phyloP scores from a whole-genome alignment of 176 grass and related monocot genomes.

The Carex scoparia region DNA sequence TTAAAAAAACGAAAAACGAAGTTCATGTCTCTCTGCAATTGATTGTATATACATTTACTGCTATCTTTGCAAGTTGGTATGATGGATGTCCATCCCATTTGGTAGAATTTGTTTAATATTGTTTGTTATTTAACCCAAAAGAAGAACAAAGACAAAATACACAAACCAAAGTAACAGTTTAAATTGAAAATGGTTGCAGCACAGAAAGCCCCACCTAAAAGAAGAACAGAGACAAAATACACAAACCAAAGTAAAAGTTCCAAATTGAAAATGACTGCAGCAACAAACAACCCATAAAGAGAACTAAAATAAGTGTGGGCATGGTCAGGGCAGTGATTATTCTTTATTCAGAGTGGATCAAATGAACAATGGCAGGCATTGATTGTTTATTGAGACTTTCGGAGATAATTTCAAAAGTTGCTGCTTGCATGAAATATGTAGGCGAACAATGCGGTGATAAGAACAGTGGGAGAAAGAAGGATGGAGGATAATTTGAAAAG shows the following conservation, averaged over 20 bases:
- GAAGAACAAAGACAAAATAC: background rate
- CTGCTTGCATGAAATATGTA: conserved; percentile 13
- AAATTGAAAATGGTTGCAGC: background rate
- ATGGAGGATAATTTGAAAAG: conserved; percentile 66
- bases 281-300: background rate
- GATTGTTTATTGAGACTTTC: background rate
- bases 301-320: background rate
- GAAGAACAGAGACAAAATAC: background rate
- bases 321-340: background rate
- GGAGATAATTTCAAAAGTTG: background rate
- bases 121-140: background rate
- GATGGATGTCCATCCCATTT: background rate
- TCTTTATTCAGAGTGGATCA: background rate
- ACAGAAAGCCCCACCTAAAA: background rate
- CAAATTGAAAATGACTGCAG: background rate
- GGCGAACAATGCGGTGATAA: conserved; percentile 70
- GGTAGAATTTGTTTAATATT: background rate
- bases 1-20: background rate
- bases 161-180: background rate
- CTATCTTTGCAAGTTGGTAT: background rate
- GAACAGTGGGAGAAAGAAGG: conserved; percentile 67
- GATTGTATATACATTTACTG: background rate
- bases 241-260: background rate
- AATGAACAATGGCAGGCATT: background rate
- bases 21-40: background rate